phyloP scores from a whole-genome alignment of 2,329 filamentous ascomycete genomes.

The Aureobasidium mangrovei region DNA sequence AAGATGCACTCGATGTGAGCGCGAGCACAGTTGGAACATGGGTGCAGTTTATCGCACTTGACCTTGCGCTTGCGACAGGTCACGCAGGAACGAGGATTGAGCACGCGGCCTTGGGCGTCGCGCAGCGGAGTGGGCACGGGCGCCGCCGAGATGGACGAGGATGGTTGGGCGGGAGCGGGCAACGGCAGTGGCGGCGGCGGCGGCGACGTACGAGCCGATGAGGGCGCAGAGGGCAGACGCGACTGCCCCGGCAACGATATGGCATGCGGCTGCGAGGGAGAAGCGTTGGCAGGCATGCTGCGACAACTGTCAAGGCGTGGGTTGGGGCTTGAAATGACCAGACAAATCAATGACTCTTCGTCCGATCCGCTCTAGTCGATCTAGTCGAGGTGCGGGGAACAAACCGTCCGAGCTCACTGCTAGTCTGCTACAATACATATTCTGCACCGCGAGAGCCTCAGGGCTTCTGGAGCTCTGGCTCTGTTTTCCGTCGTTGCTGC shows the following conservation, averaged over 20 bases:
- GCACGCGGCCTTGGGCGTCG: conserved; percentile 26
- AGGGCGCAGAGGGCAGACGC: background rate
- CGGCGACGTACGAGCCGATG: background rate
- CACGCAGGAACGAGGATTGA: conserved; percentile 39
- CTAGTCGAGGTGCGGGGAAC: too few relatives aligned
- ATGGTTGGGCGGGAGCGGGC: background rate
- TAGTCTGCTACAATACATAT: too few relatives aligned
- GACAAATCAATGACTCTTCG: too few relatives aligned
- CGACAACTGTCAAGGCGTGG: background rate
- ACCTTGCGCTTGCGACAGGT: conserved; percentile 55
- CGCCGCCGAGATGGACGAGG: background rate
- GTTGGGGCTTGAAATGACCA: too few relatives aligned
- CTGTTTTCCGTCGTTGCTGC: too few relatives aligned
- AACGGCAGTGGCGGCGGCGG: background rate
- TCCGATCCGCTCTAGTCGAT: too few relatives aligned
- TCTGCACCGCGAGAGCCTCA: too few relatives aligned
- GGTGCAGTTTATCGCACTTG: conserved; percentile 69
- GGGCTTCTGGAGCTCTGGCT: too few relatives aligned
- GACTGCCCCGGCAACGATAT: background rate
- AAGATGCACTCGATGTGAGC: conserved; percentile 65
- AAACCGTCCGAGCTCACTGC: too few relatives aligned
- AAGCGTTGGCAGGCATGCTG: conserved; percentile 1
- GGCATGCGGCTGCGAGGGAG: background rate
- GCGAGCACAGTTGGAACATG: conserved; percentile 65
- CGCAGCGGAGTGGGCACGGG: conserved; percentile 12